Evolutionary conservation across 2,329 filamentous ascomycete species (phyloP), one percentile per base, ranked within the genome.

Genomic region (Venturiaceae sp.): DNA sequence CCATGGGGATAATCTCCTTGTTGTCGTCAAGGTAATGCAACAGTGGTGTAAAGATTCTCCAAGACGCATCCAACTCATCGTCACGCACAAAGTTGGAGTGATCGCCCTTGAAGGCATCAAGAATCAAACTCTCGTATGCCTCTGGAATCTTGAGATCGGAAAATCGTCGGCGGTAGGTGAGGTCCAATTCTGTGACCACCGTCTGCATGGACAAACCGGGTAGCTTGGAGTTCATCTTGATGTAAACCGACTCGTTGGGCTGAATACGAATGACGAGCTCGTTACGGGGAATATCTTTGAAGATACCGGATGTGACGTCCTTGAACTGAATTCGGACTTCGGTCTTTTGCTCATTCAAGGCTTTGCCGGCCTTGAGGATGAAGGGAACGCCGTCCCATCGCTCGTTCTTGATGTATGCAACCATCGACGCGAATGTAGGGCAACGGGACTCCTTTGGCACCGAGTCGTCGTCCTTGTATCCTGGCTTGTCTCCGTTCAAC

Each of bases 171-270:
- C 95, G 86, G 81, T 99, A 99, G 63, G 95, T 99, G 66, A 99
- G 84, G 71, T 99, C 94, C 61, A 99, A 88, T 79, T 99, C 94
- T 61, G 94, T 99, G 66, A 96, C 90, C 39, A 97, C 94, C 13
- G 94, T 99, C 81, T 99, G 94, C 92, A 97, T 99, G 80, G 91
- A 97, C 68, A 99, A 81, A 68, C 94, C 94, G 21, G 94, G 95
- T 60, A 99, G 82, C 82, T 99, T 99, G 32, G 92, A 97, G 86
- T 99, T 99, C 94, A 99, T 99, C 85, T 99, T 99, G 76, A 97
- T 95, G 79, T 99, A 99, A 65, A 99, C 92, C 72, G 90, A 95
- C 82, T 99, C 94, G 79, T 99, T 99, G 67, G 94, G 94, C 80
- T 99, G 94, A 64, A 99, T 95, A 66, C 94, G 92, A 80, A 99